Evolutionary conservation across 164 flowering plant species (phyloP).

Genomic region (Kalanchoe fedtschenkoi): DNA sequence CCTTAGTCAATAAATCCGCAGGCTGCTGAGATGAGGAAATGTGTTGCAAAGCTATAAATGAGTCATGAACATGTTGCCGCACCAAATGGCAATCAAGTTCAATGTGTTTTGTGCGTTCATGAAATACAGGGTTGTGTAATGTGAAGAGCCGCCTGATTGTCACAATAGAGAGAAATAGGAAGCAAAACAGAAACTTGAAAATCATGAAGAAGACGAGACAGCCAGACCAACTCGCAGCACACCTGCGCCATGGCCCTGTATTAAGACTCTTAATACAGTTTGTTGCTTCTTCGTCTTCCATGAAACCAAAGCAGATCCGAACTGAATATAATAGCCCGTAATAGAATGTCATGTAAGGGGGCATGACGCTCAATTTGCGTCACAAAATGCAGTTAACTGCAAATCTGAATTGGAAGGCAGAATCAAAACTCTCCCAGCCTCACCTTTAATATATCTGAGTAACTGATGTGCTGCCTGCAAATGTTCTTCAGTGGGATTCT

Average conservation of each 20-base stretch:
- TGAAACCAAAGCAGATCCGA: background rate
- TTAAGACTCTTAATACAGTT: background rate
- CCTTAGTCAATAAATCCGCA: background rate
- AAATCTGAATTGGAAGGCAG: too few species aligned
- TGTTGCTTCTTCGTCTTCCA: background rate
- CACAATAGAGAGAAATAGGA: background rate
- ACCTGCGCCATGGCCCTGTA: background rate
- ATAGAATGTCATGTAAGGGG: background rate
- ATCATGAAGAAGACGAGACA: background rate
- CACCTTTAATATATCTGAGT: background rate
- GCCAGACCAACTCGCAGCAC: background rate
- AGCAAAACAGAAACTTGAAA: background rate
- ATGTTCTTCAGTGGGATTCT: accelerated
- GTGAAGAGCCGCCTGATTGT: background rate
- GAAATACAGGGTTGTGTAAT: background rate
- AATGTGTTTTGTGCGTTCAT: too few species aligned
- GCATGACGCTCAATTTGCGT: background rate
- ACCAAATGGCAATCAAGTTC: background rate
- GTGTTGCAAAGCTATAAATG: too few species aligned
- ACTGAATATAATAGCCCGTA: background rate
- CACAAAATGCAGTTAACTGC: background rate
- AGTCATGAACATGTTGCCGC: background rate
- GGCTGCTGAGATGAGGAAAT: background rate
- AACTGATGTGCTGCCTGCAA: background rate
- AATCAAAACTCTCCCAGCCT: background rate